These are phyloP conservation scores for Reticulascus tulasneorum DNA, from an alignment of 2,329 filamentous ascomycete genomes.

Conservation along the genomic window DNA sequence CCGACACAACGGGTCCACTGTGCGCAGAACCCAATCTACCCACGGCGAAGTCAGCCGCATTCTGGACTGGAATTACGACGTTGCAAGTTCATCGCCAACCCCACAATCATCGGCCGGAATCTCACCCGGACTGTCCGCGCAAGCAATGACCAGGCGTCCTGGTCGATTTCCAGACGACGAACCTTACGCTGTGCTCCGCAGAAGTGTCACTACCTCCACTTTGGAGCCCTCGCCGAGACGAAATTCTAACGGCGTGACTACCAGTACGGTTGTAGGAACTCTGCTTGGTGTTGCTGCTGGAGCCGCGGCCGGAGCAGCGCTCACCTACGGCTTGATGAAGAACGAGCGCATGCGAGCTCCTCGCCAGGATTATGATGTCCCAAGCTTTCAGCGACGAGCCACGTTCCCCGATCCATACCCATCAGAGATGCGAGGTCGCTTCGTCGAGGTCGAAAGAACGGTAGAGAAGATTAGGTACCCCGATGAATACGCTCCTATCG, in stretches of 20 bases:
- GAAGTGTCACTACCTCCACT: conserved; percentile 31
- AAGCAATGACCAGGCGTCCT: conserved; percentile 17
- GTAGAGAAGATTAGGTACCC: conserved; percentile 34
- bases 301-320: conserved; percentile 58
- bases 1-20: conserved; percentile 27
- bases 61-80: conserved; percentile 46
- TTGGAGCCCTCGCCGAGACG: conserved; percentile 19
- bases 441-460: conserved; percentile 31
- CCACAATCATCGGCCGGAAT: not conserved
- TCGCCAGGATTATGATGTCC: conserved; percentile 36
- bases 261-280: conserved; percentile 67
- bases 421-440: conserved; percentile 25
- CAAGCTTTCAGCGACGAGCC: conserved; percentile 37
- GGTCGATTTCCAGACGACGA: conserved; percentile 16
- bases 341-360: conserved; percentile 43
- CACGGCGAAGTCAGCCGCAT: conserved; percentile 39
- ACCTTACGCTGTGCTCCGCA: conserved; percentile 23
- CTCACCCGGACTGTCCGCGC: conserved; percentile 8
- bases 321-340: conserved; percentile 68
- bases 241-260: conserved; percentile 18
- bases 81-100: conserved; percentile 23
- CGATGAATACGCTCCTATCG: conserved; percentile 24
- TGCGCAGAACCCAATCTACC: conserved; percentile 31
- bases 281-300: conserved; percentile 76
- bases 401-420: conserved; percentile 37